phyloP scores from a whole-genome alignment of 2,329 filamentous ascomycete genomes.

The Venturia aucupariae region DNA sequence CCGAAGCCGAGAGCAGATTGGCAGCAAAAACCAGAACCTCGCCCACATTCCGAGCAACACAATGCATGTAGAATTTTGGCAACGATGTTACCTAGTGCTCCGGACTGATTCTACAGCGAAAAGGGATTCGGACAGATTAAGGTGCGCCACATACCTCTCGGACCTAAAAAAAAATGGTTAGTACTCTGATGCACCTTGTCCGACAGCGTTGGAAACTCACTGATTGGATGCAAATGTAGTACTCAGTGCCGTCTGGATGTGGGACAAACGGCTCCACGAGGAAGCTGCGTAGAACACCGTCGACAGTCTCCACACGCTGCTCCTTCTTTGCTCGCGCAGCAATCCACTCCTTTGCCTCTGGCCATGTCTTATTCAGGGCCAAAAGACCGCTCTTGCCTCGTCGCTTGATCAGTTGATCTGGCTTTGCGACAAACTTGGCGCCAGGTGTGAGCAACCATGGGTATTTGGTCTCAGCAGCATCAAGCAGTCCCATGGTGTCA shows the following conservation, averaged over 20 bases:
- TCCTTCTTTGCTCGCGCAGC: slow-evolving; percentile 83
- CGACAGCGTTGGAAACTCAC: slow-evolving; percentile 47
- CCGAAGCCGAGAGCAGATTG: slow-evolving; percentile 1
- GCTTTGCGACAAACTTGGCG: slow-evolving; percentile 95
- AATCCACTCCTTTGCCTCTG: slow-evolving; percentile 90
- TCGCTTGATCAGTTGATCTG: slow-evolving; percentile 99
- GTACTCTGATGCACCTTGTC: neutral
- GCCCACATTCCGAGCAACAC: neutral
- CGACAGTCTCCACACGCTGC: slow-evolving; percentile 85
- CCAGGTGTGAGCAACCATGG: slow-evolving; percentile 81
- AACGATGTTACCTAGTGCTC: neutral
- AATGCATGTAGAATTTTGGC: neutral
- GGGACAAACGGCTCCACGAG: slow-evolving; percentile 97
- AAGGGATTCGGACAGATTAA: neutral
- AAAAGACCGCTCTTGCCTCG: slow-evolving; percentile 97
- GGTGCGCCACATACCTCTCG: slow-evolving; percentile 13
- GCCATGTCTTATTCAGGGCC: slow-evolving; percentile 93
- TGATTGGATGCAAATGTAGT: slow-evolving; percentile 99
- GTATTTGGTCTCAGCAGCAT: slow-evolving; percentile 94
- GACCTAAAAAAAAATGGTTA: slow-evolving; percentile 13
- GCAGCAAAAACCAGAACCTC: slow-evolving; percentile 1
- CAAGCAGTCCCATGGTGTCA: slow-evolving; percentile 71
- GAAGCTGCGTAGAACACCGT: slow-evolving; percentile 86
- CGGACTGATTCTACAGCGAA: neutral
- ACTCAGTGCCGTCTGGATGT: slow-evolving; percentile 90